Evolutionary conservation across 352 stramenopile species (phyloP), one percentile per base, ranked within the genome.

Genomic region (Globisporangium lucens): DNA sequence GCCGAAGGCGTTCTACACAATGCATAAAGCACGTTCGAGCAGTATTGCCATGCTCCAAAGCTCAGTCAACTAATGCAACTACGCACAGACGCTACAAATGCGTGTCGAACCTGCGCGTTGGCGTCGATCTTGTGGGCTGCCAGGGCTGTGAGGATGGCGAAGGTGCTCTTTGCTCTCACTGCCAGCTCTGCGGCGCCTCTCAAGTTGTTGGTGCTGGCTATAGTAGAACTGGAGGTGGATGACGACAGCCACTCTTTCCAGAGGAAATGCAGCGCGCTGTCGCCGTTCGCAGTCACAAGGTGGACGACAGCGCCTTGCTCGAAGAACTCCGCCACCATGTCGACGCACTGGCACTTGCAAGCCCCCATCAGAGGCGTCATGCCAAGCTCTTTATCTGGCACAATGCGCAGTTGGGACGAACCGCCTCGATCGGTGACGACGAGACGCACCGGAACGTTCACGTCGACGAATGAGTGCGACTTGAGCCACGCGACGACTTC

Each of bases 351-450:
- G 6, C 76, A 71, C 0, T 74, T 73, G 36, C 84, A 91, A 3
- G 87, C 87, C 17, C 70, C 77, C 87, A 94, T 94, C 3, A 94
- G 69, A 4, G 87, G 87, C 10, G 83, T 90, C 33, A 86, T 2
- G 2, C 82, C 86, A 2, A 87, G 66, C 1, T 79, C 73, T 68
- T 55, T 72, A 49, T 83, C 67, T 4, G 59, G 49, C 0, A 64
- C 58, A 12, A 67, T 72, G 24, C 20, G 29, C 12, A 67, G 72
- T 46, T 13, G 17, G 0, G 47, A 30, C 17, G 13, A n/a, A 33
- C 22, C 29, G 1, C 30, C 43, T 6, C 24, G 27, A 5, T 15
- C 51, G 27, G 43, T 15, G 5, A 41, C n/a, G 3, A 53, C 47
- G 24, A 77, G 53, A 3, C 57, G 67, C 0, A 90, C 77, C 0